Conservation (phyloP, 1,284 basidiomycete genomes). For the Sphaerobolus stellatus region DNA sequence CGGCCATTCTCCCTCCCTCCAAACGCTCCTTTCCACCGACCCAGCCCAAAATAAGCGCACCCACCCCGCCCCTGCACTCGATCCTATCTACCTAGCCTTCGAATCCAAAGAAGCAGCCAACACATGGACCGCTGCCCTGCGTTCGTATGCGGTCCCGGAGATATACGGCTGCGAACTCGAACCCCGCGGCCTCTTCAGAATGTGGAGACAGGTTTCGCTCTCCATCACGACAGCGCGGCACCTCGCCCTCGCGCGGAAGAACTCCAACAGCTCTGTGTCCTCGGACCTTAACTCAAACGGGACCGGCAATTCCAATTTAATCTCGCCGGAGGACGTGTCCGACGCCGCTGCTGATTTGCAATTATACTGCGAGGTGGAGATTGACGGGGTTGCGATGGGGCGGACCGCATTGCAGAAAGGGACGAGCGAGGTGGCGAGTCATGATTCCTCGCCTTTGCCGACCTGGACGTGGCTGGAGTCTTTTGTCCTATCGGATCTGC, state of each 20-base stretch:
- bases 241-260: constrained; percentile 49
- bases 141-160: constrained; percentile 74
- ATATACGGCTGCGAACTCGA: constrained; percentile 63
- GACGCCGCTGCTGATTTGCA: constrained; percentile 63
- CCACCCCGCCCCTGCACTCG: constrained; percentile 1
- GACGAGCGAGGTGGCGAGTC: constrained; percentile 37
- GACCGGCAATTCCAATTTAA: background rate
- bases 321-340: constrained; percentile 17
- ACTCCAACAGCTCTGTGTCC: constrained; percentile 2
- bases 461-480: constrained; percentile 66
- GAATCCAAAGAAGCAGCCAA: constrained; percentile 55
- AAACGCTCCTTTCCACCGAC: constrained; percentile 1
- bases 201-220: constrained; percentile 80
- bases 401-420: constrained; percentile 71
- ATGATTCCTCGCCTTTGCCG: constrained; percentile 47
- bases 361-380: constrained; percentile 66
- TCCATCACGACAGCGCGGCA: constrained; percentile 68
- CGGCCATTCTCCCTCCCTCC: constrained; percentile 8
- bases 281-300: background rate
- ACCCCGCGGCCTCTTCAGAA: constrained; percentile 72
- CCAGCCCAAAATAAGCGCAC: constrained; percentile 4
- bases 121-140: constrained; percentile 71
- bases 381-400: constrained; percentile 64
- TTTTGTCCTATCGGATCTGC: constrained; percentile 70
- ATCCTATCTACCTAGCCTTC: constrained; percentile 69